Conservation (phyloP, 495 filamentous ascomycete genomes). For the Annulohypoxylon moriforme region DNA sequence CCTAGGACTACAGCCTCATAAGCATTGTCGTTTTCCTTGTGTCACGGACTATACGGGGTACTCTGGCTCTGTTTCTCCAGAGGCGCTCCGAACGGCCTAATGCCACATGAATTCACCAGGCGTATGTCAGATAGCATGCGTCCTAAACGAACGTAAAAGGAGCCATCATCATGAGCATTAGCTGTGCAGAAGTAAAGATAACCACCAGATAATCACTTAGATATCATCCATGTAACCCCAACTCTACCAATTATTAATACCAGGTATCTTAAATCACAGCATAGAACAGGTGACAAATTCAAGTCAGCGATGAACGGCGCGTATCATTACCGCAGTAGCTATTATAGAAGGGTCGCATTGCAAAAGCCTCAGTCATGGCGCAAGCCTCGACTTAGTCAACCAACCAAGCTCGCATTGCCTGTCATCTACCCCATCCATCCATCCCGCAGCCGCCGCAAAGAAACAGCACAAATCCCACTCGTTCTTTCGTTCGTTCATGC, state of each 20-base stretch:
- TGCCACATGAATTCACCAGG: too few relatives aligned
- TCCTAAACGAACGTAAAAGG: too few relatives aligned
- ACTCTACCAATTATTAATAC: background rate
- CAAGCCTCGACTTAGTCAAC: background rate
- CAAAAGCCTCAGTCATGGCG: background rate
- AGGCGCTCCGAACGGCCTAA: too few relatives aligned
- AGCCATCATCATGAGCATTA: too few relatives aligned
- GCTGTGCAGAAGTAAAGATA: too few relatives aligned
- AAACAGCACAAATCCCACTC: background rate
- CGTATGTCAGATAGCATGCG: too few relatives aligned
- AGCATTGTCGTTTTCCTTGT: too few relatives aligned
- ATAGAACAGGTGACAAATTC: background rate
- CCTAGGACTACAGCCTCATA: too few relatives aligned
- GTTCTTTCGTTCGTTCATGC: too few relatives aligned
- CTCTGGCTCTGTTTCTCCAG: too few relatives aligned
- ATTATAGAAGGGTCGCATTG: conserved; percentile 27
- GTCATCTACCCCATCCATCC: background rate
- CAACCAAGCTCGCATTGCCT: too few relatives aligned
- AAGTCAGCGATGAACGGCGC: conserved; percentile 3
- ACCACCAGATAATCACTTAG: background rate
- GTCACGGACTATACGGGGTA: too few relatives aligned
- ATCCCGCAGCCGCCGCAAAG: background rate
- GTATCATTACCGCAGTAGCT: conserved; percentile 19
- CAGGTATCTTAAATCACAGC: background rate
- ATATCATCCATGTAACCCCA: background rate